Evolutionary conservation across 805 yeast genomes (phyloP).

Genomic region (Candida fluviatilis): DNA sequence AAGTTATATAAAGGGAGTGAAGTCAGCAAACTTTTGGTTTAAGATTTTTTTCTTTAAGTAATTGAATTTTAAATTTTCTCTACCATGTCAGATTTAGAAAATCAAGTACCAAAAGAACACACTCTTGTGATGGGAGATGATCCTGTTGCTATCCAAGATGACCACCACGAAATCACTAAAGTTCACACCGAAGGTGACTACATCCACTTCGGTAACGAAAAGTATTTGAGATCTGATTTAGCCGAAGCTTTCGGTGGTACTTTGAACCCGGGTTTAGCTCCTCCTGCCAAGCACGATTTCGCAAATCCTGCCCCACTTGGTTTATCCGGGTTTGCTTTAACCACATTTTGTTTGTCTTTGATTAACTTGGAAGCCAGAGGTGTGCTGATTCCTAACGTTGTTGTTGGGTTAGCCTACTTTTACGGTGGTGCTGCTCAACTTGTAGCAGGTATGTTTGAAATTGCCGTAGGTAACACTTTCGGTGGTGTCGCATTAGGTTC

Average conservation of each 20-base stretch:
- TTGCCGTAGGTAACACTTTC: constrained; percentile 71
- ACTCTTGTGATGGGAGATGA: constrained; percentile 17
- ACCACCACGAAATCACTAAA: constrained; percentile 21
- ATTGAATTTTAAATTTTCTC: too few relatives aligned
- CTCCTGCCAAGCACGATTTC: constrained; percentile 38
- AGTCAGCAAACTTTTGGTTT: background rate
- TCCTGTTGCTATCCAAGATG: constrained; percentile 7
- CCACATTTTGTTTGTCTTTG: constrained; percentile 62
- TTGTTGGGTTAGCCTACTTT: constrained; percentile 63
- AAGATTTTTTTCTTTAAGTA: background rate
- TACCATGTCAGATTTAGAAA: constrained; percentile 30
- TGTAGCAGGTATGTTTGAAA: constrained; percentile 72
- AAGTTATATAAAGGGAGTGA: background rate
- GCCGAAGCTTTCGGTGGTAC: constrained; percentile 79
- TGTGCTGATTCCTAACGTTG: constrained; percentile 53
- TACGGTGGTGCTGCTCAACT: constrained; percentile 72
- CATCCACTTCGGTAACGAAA: constrained; percentile 67
- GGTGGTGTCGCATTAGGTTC: constrained; percentile 63
- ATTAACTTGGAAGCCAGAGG: constrained; percentile 67
- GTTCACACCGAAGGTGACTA: constrained; percentile 52
- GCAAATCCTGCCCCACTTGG: constrained; percentile 81
- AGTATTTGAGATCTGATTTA: constrained; percentile 58
- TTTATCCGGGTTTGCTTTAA: constrained; percentile 63
- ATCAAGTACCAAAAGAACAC: constrained; percentile 30
- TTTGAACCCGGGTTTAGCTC: constrained; percentile 58